phyloP scores from a whole-genome alignment of 306 rosid species.

The Sindora glabra region DNA sequence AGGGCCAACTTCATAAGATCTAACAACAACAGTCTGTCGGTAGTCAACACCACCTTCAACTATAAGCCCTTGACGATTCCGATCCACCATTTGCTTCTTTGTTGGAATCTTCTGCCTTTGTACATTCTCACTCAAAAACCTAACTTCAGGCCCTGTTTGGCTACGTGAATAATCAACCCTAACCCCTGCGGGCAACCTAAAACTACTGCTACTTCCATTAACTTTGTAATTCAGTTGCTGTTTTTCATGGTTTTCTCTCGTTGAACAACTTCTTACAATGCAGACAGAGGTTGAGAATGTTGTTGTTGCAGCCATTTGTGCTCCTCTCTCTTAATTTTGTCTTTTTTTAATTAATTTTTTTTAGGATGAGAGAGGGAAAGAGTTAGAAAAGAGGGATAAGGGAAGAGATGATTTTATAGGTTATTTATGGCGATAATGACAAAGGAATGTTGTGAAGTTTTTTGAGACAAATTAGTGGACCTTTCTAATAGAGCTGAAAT shows the following conservation, averaged over 20 bases:
- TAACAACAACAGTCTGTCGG: constrained; percentile 70
- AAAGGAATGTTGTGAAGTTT: background rate
- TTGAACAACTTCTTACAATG: constrained; percentile 36
- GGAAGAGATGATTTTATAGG: background rate
- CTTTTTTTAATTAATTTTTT: background rate
- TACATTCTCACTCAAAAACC: constrained; percentile 28
- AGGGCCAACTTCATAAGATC: constrained; percentile 92
- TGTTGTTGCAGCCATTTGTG: constrained; percentile 25
- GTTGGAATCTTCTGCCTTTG: constrained; percentile 69
- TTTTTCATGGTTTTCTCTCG: constrained; percentile 32
- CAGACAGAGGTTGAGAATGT: constrained; percentile 14
- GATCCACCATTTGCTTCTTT: constrained; percentile 70
- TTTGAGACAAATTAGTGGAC: constrained; percentile 1
- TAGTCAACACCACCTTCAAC: constrained; percentile 77
- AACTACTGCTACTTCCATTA: constrained; percentile 42
- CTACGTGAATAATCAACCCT: constrained; percentile 27
- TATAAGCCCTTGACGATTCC: constrained; percentile 66
- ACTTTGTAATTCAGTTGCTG: constrained; percentile 32
- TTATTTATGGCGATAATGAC: constrained; percentile 6
- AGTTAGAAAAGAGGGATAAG: background rate
- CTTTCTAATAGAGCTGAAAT: constrained; percentile 23
- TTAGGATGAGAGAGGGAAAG: constrained; percentile 8
- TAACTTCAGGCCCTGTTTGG: constrained; percentile 27
- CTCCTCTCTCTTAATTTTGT: background rate
- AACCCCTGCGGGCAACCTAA: constrained; percentile 11